A percentile compares a stretch with the other conserved stretches of the same genome.
phyloP scores from a whole-genome alignment of 2,329 filamentous ascomycete genomes.

The Penicillium sp. region DNA sequence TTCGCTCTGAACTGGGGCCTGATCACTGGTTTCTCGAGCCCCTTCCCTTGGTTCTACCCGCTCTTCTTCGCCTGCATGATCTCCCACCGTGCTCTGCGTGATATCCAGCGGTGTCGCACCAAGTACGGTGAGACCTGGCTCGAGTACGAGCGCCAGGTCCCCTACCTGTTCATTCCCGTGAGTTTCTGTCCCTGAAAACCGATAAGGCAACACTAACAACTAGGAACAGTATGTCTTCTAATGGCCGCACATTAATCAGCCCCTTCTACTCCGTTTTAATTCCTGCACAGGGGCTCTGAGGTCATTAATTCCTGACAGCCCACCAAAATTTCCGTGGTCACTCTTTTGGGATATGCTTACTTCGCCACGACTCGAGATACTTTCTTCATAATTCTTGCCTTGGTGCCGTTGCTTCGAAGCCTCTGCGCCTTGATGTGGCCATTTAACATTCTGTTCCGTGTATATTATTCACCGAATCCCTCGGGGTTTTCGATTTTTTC shows the following conservation, averaged over 20 bases:
- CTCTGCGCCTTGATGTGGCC: neutral
- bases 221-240: conserved; percentile 32
- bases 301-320: conserved; percentile 5
- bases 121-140: conserved; percentile 81
- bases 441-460: conserved; percentile 20
- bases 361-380: conserved; percentile 13
- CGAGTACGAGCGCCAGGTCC: conserved; percentile 74
- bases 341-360: neutral
- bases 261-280: neutral
- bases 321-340: conserved; percentile 8
- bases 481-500: neutral
- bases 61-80: conserved; percentile 79
- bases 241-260: conserved; percentile 6
- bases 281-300: conserved; percentile 16
- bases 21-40: conserved; percentile 74
- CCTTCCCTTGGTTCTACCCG: conserved; percentile 87
- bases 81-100: conserved; percentile 67
- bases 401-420: neutral
- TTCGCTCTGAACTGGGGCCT: conserved; percentile 74
- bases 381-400: conserved; percentile 17
- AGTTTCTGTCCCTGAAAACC: conserved; percentile 21
- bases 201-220: neutral
- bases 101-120: conserved; percentile 67
- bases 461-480: conserved; percentile 24
- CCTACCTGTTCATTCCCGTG: conserved; percentile 78